Evolutionary conservation across 140 eudicot genomes (phyloP).

Genomic region (Stevia rebaudiana): DNA sequence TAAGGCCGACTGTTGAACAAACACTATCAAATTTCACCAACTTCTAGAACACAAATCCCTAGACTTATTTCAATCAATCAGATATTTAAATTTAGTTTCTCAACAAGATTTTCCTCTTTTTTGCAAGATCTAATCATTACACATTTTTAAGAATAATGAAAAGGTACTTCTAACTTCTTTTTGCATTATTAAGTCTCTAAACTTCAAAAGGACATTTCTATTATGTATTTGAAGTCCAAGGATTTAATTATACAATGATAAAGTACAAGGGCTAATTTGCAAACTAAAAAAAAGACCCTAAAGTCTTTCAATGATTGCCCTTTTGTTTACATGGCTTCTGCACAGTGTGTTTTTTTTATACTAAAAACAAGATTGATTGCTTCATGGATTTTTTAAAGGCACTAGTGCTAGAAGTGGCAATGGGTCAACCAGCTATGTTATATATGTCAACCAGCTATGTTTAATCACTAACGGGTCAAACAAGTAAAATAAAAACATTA

Average conservation of each 20-base stretch:
- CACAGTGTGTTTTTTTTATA: background rate
- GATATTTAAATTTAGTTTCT: background rate
- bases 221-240: background rate
- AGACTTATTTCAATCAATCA: background rate
- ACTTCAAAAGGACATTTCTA: background rate
- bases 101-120: background rate
- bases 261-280: background rate
- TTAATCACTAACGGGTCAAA: background rate
- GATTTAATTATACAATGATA: background rate
- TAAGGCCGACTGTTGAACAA: background rate
- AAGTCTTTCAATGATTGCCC: background rate
- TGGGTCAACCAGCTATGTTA: background rate
- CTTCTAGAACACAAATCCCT: background rate
- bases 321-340: background rate
- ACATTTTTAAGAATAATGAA: background rate
- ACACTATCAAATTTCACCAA: background rate
- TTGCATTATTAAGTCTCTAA: constrained; percentile 1
- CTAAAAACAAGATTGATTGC: background rate
- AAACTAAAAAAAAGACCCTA: background rate
- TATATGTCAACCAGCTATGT: no score
- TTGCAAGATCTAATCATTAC: background rate
- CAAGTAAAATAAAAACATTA: background rate
- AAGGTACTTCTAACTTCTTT: background rate
- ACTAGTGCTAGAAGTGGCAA: background rate
- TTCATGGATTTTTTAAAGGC: background rate